Percentiles rank a stretch among this genome's conserved stretches.
phyloP scores from a whole-genome alignment of 176 grass and related monocot genomes.

The Rhynchospora tenuis region DNA sequence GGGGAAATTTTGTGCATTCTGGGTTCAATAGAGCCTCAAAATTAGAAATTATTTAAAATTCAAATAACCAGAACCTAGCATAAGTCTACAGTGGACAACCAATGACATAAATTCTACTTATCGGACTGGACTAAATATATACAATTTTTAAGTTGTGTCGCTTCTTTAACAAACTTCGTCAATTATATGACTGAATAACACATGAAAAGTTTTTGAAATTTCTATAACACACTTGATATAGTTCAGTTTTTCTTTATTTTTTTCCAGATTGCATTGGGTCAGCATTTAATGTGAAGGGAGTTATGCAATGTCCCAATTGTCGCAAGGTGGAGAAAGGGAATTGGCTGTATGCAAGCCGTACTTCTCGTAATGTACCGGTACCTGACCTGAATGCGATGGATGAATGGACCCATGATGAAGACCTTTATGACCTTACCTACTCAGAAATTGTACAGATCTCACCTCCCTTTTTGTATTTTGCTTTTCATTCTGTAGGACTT shows the following conservation, averaged over 20 bases:
- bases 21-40: not conserved
- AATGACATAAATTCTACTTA: not conserved
- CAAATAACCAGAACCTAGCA: not conserved
- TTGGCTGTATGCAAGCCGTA: constrained; percentile 86
- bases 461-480: not conserved
- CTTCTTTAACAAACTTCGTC: not conserved
- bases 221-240: not conserved
- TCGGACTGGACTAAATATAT: not conserved
- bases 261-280: constrained; percentile 96
- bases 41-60: not conserved
- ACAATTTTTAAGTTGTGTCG: not conserved
- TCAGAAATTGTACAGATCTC: constrained; percentile 55
- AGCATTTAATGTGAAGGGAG: constrained; percentile 96
- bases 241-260: not conserved
- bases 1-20: not conserved
- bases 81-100: not conserved
- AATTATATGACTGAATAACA: not conserved
- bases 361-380: constrained; percentile 35
- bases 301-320: constrained; percentile 99
- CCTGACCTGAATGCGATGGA: constrained; percentile 73
- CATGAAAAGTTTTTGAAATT: not conserved
- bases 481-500: not conserved
- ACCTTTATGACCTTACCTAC: constrained; percentile 80
- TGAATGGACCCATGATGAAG: constrained; percentile 83
- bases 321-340: constrained; percentile 95